Percentiles rank a stretch among this genome's conserved stretches.
phyloP scores from a whole-genome alignment of 257 asterid genomes.

The Anisodus tanguticus region DNA sequence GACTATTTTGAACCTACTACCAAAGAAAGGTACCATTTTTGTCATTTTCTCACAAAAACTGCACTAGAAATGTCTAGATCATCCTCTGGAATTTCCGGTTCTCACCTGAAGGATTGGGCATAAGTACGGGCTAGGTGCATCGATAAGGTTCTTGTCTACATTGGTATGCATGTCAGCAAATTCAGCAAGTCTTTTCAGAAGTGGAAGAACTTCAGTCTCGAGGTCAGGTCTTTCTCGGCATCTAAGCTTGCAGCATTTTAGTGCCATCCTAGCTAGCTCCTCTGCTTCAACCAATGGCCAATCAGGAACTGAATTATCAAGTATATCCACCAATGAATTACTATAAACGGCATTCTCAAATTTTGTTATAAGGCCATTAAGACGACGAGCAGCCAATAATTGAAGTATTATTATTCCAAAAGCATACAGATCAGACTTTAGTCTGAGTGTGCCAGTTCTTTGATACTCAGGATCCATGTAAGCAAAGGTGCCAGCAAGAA shows the following conservation, averaged over 20 bases:
- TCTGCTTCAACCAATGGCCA: constrained; percentile 79
- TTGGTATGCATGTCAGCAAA: constrained; percentile 55
- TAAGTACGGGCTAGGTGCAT: constrained; percentile 68
- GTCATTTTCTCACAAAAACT: no score
- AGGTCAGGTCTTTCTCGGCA: constrained; percentile 96
- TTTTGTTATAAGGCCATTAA: constrained; percentile 63
- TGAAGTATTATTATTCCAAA: constrained; percentile 82
- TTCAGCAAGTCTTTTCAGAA: constrained; percentile 63
- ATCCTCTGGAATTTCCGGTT: not conserved
- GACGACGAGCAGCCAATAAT: constrained; percentile 65
- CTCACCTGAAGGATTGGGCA: constrained; percentile 89
- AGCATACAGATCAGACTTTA: constrained; percentile 87
- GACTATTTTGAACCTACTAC: no score
- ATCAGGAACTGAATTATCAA: constrained; percentile 63
- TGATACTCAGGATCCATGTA: constrained; percentile 96
- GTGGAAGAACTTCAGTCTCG: constrained; percentile 73
- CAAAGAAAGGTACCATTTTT: no score
- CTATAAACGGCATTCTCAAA: constrained; percentile 66
- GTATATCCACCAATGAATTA: constrained; percentile 50
- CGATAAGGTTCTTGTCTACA: constrained; percentile 38
- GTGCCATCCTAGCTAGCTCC: constrained; percentile 64
- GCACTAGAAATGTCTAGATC: not conserved
- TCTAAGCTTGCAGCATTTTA: constrained; percentile 70
- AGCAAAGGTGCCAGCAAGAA: constrained; percentile 76
- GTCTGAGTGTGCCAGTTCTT: constrained; percentile 85